phyloP scores from a whole-genome alignment of 2,329 filamentous ascomycete genomes.

The Claviceps pazoutovae region DNA sequence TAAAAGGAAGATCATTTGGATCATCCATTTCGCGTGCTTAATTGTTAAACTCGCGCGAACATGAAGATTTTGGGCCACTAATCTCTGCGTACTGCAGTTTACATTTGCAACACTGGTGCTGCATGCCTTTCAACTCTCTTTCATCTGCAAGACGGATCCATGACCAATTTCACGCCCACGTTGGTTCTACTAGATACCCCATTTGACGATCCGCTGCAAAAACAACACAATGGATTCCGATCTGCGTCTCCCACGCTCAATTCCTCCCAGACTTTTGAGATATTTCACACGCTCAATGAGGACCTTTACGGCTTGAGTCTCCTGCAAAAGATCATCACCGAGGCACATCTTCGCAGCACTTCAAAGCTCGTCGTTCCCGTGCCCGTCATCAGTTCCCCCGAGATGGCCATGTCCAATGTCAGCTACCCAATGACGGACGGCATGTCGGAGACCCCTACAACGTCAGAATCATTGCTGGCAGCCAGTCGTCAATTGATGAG shows the following conservation, averaged over 20 bases:
- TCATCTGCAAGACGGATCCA: conserved; percentile 36
- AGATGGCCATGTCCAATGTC: conserved; percentile 12
- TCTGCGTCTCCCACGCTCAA: conserved; percentile 32
- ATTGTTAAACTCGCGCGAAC: too few species aligned
- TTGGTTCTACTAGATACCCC: conserved; percentile 44
- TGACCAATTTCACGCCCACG: conserved; percentile 40
- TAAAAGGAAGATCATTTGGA: too few species aligned
- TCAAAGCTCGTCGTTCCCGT: conserved; percentile 44
- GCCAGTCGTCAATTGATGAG: conserved; percentile 36
- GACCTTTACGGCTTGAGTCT: conserved; percentile 42
- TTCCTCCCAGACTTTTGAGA: conserved; percentile 22
- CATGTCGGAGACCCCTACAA: conserved; percentile 22
- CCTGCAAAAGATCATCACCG: conserved; percentile 42
- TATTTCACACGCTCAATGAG: conserved; percentile 26
- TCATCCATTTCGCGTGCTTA: too few species aligned
- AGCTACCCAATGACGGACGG: conserved; percentile 23
- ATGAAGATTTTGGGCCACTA: conserved; percentile 6
- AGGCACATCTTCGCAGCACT: conserved; percentile 40
- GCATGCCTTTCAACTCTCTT: conserved; percentile 40
- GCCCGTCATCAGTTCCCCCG: conserved; percentile 33
- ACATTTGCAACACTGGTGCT: conserved; percentile 38
- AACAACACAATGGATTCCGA: conserved; percentile 19
- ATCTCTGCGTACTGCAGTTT: conserved; percentile 25
- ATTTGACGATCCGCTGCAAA: conserved; percentile 31
- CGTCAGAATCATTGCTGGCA: conserved; percentile 13